These are phyloP conservation scores for Arachnopeziza araneosa DNA, from an alignment of 2,329 filamentous ascomycete species.

Conservation along the genomic window DNA sequence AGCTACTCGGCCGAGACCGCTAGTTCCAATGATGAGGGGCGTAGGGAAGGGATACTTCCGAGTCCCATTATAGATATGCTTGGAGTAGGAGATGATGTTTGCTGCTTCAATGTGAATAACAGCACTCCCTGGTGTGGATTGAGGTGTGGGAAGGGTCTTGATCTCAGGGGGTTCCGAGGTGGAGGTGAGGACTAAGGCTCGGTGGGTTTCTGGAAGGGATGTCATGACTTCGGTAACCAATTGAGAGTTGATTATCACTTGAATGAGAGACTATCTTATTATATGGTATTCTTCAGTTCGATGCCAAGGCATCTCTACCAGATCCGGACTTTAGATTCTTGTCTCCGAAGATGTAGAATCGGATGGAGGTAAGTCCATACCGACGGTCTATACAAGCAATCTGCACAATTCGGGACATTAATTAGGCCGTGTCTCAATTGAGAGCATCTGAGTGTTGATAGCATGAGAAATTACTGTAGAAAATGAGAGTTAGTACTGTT, in stretches of 20 bases:
- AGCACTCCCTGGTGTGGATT: slow-evolving; percentile 32
- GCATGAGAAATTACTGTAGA: too few relatives aligned
- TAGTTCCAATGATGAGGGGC: slow-evolving; percentile 27
- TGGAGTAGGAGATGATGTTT: slow-evolving; percentile 33
- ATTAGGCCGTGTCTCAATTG: neutral
- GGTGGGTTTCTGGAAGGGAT: slow-evolving; percentile 9
- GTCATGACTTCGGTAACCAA: neutral
- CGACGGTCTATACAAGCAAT: neutral
- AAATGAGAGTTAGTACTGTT: too few relatives aligned
- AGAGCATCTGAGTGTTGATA: too few relatives aligned
- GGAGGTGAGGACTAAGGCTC: slow-evolving; percentile 24
- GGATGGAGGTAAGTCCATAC: neutral
- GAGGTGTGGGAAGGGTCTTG: slow-evolving; percentile 31
- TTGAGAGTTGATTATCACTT: neutral
- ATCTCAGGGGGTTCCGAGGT: slow-evolving; percentile 20
- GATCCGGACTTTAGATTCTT: neutral
- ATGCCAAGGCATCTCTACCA: neutral
- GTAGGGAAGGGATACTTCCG: slow-evolving; percentile 28
- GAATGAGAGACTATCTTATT: neutral
- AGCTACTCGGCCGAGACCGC: slow-evolving; percentile 32
- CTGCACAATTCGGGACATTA: neutral
- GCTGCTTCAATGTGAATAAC: slow-evolving; percentile 35
- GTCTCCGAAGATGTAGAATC: neutral
- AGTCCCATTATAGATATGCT: slow-evolving; percentile 35
- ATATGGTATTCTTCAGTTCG: neutral